Percentiles rank a stretch among this genome's conserved stretches.
phyloP scores from a whole-genome alignment of 2,329 filamentous ascomycete genomes.

The Diaporthe sp. region DNA sequence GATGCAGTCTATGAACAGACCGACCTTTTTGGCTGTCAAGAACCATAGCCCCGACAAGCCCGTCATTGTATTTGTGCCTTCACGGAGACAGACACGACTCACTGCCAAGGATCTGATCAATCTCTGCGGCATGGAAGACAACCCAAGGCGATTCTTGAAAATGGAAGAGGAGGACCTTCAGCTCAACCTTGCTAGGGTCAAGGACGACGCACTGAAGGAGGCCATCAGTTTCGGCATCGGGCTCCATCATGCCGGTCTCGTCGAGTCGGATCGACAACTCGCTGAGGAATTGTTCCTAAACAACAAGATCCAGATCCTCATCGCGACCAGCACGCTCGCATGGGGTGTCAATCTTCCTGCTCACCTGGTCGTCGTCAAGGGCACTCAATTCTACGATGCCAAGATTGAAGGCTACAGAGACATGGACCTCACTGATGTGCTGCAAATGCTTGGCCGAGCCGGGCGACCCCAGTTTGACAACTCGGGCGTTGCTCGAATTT shows the following conservation, averaged over 20 bases:
- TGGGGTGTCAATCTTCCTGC: constrained; percentile 99
- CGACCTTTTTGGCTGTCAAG: constrained; percentile 96
- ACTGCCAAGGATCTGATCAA: constrained; percentile 98
- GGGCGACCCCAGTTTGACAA: constrained; percentile 96
- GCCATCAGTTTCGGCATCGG: constrained; percentile 98
- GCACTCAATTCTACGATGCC: constrained; percentile 97
- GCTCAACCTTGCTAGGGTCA: constrained; percentile 86
- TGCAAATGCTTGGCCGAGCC: constrained; percentile 97
- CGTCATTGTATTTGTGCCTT: constrained; percentile 98
- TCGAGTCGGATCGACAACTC: constrained; percentile 91
- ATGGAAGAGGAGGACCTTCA: constrained; percentile 97
- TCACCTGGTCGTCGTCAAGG: constrained; percentile 96
- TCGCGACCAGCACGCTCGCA: constrained; percentile 94
- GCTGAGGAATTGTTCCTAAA: constrained; percentile 95
- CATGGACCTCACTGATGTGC: constrained; percentile 97
- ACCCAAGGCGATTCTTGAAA: constrained; percentile 89
- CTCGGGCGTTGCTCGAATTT: constrained; percentile 95
- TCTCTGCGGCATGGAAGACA: constrained; percentile 97
- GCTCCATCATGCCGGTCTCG: constrained; percentile 94
- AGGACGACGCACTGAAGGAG: constrained; percentile 92
- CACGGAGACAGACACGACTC: constrained; percentile 90
- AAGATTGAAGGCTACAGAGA: constrained; percentile 98
- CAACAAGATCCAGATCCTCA: constrained; percentile 97
- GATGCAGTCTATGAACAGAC: constrained; percentile 99
- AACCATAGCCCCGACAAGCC: constrained; percentile 96